Conservation (phyloP, 1,284 basidiomycete genomes). For the Coniferiporia weirii region DNA sequence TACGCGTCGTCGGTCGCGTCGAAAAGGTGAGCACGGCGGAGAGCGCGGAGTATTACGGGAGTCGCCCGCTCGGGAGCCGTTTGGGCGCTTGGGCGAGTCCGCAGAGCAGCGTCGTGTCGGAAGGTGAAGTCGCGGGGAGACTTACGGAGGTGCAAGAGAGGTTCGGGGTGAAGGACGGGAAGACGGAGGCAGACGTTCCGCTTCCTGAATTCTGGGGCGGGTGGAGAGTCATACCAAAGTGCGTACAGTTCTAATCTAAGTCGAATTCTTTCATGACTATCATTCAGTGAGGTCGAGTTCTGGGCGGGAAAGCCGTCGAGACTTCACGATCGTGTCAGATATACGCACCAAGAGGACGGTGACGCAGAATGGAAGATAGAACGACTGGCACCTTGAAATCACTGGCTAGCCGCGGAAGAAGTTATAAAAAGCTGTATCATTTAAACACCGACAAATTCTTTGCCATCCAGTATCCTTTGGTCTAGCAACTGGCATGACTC, state of each 20-base stretch:
- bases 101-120: slow-evolving; percentile 75
- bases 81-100: slow-evolving; percentile 92
- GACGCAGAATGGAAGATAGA: slow-evolving; percentile 69
- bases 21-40: slow-evolving; percentile 71
- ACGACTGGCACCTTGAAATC: slow-evolving; percentile 61
- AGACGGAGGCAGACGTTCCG: slow-evolving; percentile 52
- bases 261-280: slow-evolving; percentile 10
- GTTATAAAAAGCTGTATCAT: background rate
- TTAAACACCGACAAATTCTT: no score
- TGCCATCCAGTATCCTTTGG: no score
- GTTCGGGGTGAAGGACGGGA: slow-evolving; percentile 48
- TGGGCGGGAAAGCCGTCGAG: slow-evolving; percentile 90
- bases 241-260: slow-evolving; percentile 29
- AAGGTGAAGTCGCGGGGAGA: slow-evolving; percentile 61
- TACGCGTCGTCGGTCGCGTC: slow-evolving; percentile 82
- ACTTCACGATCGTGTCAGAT: slow-evolving; percentile 85
- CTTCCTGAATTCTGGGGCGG: slow-evolving; percentile 96
- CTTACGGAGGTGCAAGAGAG: slow-evolving; percentile 56
- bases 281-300: slow-evolving; percentile 74
- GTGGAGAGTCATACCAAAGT: slow-evolving; percentile 89
- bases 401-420: background rate
- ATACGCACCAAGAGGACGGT: slow-evolving; percentile 55
- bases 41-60: slow-evolving; percentile 81
- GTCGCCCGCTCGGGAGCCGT: slow-evolving; percentile 78
- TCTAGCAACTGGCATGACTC: no score